Conservation (phyloP, 768 basidiomycete genomes). For the Tulasnella sp. region DNA sequence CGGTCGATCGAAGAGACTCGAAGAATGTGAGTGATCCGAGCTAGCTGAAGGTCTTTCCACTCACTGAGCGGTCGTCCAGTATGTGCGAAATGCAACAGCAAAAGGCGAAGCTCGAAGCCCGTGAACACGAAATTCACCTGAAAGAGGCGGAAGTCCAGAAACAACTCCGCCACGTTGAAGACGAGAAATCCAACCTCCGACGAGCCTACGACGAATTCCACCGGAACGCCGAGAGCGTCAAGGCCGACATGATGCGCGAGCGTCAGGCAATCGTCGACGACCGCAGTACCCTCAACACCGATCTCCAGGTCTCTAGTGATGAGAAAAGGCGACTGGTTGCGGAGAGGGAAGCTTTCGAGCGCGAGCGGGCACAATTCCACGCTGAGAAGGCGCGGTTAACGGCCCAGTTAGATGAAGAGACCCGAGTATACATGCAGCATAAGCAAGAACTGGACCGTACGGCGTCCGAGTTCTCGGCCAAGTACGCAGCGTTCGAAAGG, state of each 20-base stretch:
- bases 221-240: background rate
- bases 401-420: conserved; percentile 15
- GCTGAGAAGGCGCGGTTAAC: conserved; percentile 6
- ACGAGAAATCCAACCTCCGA: conserved; percentile 1
- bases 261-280: background rate
- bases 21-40: conserved; percentile 31
- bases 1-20: conserved; percentile 46
- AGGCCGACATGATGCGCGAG: background rate
- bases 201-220: background rate
- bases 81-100: conserved; percentile 2
- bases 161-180: background rate
- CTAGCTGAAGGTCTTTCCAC: background rate
- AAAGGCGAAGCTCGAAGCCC: conserved; percentile 45
- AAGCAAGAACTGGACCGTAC: conserved; percentile 7
- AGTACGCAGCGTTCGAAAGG: conserved; percentile 17
- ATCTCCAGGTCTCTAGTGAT: conserved; percentile 41
- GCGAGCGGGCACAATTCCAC: conserved; percentile 16
- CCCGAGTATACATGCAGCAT: conserved; percentile 11
- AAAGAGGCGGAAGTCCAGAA: background rate
- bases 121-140: conserved; percentile 54
- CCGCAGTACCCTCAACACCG: background rate
- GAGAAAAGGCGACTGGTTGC: conserved; percentile 36
- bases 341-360: conserved; percentile 20
- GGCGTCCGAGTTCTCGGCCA: background rate
- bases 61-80: background rate